Evolutionary conservation across 108 stramenopile genomes (phyloP), one percentile per base, ranked within the genome.

Genomic region (Fragilaria radians): DNA sequence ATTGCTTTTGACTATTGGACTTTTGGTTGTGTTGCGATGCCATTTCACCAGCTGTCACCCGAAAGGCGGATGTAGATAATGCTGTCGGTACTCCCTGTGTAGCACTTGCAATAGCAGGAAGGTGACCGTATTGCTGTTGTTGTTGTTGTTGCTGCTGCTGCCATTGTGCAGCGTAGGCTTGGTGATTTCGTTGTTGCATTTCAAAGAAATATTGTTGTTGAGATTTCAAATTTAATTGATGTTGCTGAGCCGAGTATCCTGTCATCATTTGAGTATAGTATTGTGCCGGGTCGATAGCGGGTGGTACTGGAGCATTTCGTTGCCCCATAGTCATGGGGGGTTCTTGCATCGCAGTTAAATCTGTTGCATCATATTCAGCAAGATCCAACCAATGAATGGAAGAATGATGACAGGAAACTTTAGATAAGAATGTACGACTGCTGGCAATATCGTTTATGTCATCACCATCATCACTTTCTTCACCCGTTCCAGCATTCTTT

Each of bases 371-470:
- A 29, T 66, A 69, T 1, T 79, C 78, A 17, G 66, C 68, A 14
- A 74, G 65, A 32, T 79, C 76, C 24, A 83, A 62, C 82, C 82
- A 83, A 27, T 71, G 66, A 32, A 83, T 69, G 11, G 73, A 50
- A 22, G 52, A 72, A 32, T 52, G 50, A 48, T 57, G 23, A 46
- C 74, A 73, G 21, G 70, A 72, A 18, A 85, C 74, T 52, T 77
- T 80, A 11, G 73, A 76, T 5, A 85, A 46, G 55, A 85, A 80
- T 5, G 83, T 85, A 24, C 79, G 54, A 54, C 77, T 78, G 52
- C 79, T 77, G 0, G 79, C 58, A 52, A 84, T 79, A 21, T 73
- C 67, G 48, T 84, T 72, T n/a, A 84, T 80, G 46, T 84, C 77
- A 52, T 80, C 74, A 17, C 68, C 66, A 9, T 52, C 58, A 21